Conservation (phyloP, 2,329 filamentous ascomycete species). For the Grosmannia huntii region DNA sequence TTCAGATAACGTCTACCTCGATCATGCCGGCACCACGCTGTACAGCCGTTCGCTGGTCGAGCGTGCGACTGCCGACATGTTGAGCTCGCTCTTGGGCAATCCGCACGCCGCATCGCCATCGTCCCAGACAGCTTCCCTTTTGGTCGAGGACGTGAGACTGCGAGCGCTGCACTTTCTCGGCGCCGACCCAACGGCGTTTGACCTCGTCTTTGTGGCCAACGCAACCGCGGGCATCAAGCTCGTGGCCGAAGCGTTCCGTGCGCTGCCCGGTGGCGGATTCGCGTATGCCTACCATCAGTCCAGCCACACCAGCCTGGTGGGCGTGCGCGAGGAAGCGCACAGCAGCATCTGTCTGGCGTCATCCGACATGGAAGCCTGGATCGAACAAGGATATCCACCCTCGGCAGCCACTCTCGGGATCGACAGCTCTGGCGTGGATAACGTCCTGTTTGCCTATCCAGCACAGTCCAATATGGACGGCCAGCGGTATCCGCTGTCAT, state of each 20-base stretch:
- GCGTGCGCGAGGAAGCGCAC: constrained; percentile 59
- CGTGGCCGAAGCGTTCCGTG: constrained; percentile 64
- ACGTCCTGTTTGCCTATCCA: constrained; percentile 61
- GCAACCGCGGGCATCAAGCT: constrained; percentile 85
- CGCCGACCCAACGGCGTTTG: constrained; percentile 69
- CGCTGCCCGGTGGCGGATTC: constrained; percentile 53
- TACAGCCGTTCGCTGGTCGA: constrained; percentile 73
- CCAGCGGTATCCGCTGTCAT: constrained; percentile 56
- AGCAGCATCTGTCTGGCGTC: constrained; percentile 56
- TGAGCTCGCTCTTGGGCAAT: constrained; percentile 70
- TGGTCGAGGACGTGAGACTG: constrained; percentile 65
- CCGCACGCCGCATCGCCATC: constrained; percentile 78
- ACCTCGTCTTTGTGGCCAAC: constrained; percentile 84
- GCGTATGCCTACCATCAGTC: constrained; percentile 73
- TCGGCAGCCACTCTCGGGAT: constrained; percentile 38
- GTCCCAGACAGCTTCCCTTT: constrained; percentile 61
- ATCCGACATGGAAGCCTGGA: constrained; percentile 51
- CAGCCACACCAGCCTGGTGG: constrained; percentile 77
- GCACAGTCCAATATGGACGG: constrained; percentile 93
- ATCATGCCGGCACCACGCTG: constrained; percentile 88
- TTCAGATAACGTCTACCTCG: constrained; percentile 65
- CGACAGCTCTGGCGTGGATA: constrained; percentile 36
- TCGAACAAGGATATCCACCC: constrained; percentile 20
- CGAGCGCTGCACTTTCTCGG: constrained; percentile 64
- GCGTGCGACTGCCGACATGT: constrained; percentile 66